Percentiles rank a stretch among this genome's conserved stretches.
These are phyloP conservation scores for Oryza rufipogon DNA, from an alignment of 176 grass and related monocot species.

Conservation along the genomic window DNA sequence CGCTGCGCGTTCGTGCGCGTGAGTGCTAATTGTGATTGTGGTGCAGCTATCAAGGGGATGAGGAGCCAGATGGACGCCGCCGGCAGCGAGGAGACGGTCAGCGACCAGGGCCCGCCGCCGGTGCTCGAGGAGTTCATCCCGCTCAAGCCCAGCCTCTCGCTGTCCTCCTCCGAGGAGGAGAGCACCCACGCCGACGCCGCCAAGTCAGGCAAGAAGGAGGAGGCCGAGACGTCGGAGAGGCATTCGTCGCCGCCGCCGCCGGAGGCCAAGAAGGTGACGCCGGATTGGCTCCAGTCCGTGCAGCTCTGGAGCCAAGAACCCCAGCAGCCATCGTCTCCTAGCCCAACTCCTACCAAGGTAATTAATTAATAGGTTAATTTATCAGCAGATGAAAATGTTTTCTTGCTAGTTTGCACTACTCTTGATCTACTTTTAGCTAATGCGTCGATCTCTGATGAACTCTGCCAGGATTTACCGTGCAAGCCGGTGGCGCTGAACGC, in stretches of 20 bases:
- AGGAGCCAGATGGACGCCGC: constrained; percentile 56
- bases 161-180: constrained; percentile 54
- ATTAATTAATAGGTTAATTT: no score
- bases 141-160: constrained; percentile 71
- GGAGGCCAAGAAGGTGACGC: constrained; percentile 40
- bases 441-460: neutral
- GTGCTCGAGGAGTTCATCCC: constrained; percentile 97
- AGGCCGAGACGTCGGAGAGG: neutral
- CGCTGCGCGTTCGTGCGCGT: neutral
- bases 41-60: constrained; percentile 72
- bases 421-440: neutral
- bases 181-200: constrained; percentile 28
- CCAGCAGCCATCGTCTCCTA: constrained; percentile 25
- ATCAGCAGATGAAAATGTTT: neutral
- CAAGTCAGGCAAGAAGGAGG: constrained; percentile 8
- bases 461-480: constrained; percentile 50
- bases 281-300: constrained; percentile 82
- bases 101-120: constrained; percentile 62
- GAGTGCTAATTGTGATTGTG: neutral
- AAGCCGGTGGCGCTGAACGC: constrained; percentile 65
- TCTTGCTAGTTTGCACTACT: neutral
- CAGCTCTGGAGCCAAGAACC: constrained; percentile 69
- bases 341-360: constrained; percentile 30
- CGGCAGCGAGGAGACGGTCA: constrained; percentile 53
- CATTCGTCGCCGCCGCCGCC: neutral